Evolutionary conservation across 169 alveolate species (phyloP).

Genomic region (Haemoproteus tartakovskyi): DNA sequence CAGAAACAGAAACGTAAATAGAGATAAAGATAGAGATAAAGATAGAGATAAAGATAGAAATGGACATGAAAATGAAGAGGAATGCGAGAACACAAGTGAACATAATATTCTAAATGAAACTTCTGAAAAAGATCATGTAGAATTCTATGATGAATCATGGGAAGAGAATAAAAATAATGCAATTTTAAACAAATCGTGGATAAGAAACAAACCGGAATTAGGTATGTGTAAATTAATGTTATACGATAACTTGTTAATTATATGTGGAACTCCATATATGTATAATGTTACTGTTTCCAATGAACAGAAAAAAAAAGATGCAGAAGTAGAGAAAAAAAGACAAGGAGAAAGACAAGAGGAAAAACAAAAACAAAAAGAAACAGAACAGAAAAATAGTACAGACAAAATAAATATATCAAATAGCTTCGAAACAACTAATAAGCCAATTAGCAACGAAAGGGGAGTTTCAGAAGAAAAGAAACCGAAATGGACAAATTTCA

Average conservation of each 20-base stretch:
- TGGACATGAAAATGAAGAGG: too few species aligned
- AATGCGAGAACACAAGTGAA: too few species aligned
- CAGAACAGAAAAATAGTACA: background rate
- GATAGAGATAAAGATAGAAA: too few species aligned
- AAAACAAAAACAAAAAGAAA: background rate
- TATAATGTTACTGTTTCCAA: conserved; percentile 2
- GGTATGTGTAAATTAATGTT: conserved; percentile 46
- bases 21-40: too few species aligned
- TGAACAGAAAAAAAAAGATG: background rate
- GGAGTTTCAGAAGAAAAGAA: too few species aligned
- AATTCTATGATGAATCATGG: background rate
- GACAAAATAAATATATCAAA: too few species aligned
- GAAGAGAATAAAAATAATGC: conserved; percentile 21
- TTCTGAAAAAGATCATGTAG: background rate
- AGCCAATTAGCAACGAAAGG: too few species aligned
- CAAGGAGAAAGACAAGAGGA: background rate
- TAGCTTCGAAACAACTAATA: too few species aligned
- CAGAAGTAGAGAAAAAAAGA: background rate
- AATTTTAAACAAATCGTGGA: conserved; percentile 41
- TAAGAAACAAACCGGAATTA: conserved; percentile 48
- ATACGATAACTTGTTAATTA: conserved; percentile 20
- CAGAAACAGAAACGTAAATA: too few species aligned
- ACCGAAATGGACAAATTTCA: too few species aligned
- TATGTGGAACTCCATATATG: conserved; percentile 38
- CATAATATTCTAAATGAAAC: too few species aligned